phyloP scores from a whole-genome alignment of 805 yeast genomes.

The Wickerhamiella azymoides region DNA sequence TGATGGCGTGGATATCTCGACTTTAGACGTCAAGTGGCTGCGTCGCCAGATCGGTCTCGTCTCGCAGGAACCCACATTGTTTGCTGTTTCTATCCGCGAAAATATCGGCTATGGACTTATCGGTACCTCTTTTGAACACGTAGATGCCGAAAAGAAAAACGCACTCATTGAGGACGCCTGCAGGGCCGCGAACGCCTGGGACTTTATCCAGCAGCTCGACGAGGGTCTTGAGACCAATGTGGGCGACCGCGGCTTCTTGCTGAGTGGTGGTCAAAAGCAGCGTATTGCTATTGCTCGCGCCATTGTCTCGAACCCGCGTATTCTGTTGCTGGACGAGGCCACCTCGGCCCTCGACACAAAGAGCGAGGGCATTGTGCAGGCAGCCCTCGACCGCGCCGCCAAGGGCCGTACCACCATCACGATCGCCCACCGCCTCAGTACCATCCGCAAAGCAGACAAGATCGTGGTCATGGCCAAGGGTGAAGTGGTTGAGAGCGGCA shows the following conservation, averaged over 20 bases:
- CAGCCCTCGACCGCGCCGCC: constrained; percentile 28
- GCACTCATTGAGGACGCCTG: constrained; percentile 27
- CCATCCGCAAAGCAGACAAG: constrained; percentile 42
- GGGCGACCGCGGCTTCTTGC: constrained; percentile 42
- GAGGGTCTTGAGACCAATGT: constrained; percentile 69
- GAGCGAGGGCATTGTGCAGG: constrained; percentile 30
- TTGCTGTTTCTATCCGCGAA: constrained; percentile 77
- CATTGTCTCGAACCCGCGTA: constrained; percentile 45
- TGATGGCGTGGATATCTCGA: constrained; percentile 71
- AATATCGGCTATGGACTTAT: constrained; percentile 75
- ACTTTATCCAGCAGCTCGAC: constrained; percentile 44
- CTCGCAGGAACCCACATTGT: constrained; percentile 91
- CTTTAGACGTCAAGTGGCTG: constrained; percentile 59
- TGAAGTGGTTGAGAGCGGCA: constrained; percentile 36
- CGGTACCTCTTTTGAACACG: constrained; percentile 52
- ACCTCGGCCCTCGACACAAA: constrained; percentile 44
- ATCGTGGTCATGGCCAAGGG: constrained; percentile 41
- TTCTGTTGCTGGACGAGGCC: constrained; percentile 50
- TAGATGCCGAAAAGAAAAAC: constrained; percentile 27
- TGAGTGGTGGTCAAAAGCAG: constrained; percentile 64
- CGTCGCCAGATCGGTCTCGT: constrained; percentile 74
- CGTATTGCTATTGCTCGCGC: constrained; percentile 61
- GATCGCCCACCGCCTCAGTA: constrained; percentile 45
- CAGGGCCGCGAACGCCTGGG: constrained; percentile 29
- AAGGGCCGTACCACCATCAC: constrained; percentile 35